Evolutionary conservation across 1,139 yeast species (phyloP), one percentile per base, ranked within the genome.

Genomic region (Blastobotrys indianensis): DNA sequence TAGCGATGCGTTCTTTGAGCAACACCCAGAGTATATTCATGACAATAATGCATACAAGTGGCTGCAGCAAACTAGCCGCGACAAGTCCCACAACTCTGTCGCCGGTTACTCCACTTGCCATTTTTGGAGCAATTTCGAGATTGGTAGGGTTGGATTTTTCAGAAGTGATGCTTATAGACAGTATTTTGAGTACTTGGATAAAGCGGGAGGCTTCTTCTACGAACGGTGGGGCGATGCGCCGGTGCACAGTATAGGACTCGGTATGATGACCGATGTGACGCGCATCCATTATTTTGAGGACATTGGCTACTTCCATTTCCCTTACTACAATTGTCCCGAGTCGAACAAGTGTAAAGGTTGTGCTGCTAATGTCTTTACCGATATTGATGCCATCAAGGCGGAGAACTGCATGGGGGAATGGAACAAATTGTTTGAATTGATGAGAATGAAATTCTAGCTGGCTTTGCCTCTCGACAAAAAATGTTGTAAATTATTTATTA

Each of bases 171-270:
- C 85, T 1, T 86, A 86, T 61, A 67, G 69, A 36, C 68, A 70
- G 15, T 86, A 85, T 80, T 77, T 82, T 53, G 70, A 82, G 41
- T 66, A 73, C 59, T 68, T 86, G 36, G 94, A 86, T 52, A 54
- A 70, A 3, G 66, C 80, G 0, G 94, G 95, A 11, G 88, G 88
- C 3, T 85, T 85, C 59, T 86, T 84, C 61, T 85, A 85, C 57
- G 95, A 86, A 62, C 66, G 95, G 48, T 85, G 95, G 95, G 95
- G 95, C 1, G 95, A 85, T 65, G 95, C 95, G 0, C 95, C 95
- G 0, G 90, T 86, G 1, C 94, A 84, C 61, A 77, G 88, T 1
- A 63, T 85, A 39, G 94, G 90, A 0, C 66, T 86, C 20, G 83
- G 81, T 0, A 64, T 87, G 42, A 85, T 88, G 65, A 85, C 85